Conservation (phyloP, 2,329 filamentous ascomycete species). For the Ceratocystis lukuohia region DNA sequence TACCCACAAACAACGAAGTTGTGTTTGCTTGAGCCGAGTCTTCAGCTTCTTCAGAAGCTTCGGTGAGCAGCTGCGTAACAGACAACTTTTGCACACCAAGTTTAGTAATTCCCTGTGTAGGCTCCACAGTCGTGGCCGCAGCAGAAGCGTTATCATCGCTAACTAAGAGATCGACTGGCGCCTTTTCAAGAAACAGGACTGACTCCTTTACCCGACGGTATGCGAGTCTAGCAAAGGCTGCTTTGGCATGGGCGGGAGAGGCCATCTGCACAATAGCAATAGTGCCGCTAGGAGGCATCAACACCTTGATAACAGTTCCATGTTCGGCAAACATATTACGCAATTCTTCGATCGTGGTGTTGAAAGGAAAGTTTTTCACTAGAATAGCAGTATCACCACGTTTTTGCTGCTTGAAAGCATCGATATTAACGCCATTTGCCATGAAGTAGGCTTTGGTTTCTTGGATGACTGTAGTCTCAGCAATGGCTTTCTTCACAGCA, state of each 20-base stretch:
- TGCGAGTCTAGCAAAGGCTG: slow-evolving; percentile 71
- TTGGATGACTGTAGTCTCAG: slow-evolving; percentile 90
- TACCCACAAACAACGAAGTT: slow-evolving; percentile 82
- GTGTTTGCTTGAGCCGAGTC: slow-evolving; percentile 35
- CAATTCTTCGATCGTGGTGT: slow-evolving; percentile 66
- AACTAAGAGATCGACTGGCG: slow-evolving; percentile 65
- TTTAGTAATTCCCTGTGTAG: slow-evolving; percentile 27
- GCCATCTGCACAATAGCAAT: slow-evolving; percentile 88
- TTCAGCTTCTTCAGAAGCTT: slow-evolving; percentile 39
- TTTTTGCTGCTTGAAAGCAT: slow-evolving; percentile 75
- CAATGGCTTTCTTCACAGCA: slow-evolving; percentile 90
- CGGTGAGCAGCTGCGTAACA: slow-evolving; percentile 50
- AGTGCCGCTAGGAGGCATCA: slow-evolving; percentile 87
- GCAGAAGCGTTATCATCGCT: slow-evolving; percentile 23
- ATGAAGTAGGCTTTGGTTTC: slow-evolving; percentile 89
- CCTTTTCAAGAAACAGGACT: slow-evolving; percentile 86
- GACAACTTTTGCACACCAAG: slow-evolving; percentile 47
- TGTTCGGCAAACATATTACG: slow-evolving; percentile 72
- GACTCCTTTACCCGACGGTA: slow-evolving; percentile 87
- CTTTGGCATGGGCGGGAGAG: slow-evolving; percentile 63
- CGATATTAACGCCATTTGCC: slow-evolving; percentile 76
- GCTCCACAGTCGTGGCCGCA: slow-evolving; percentile 22
- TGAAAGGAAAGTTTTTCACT: slow-evolving; percentile 88
- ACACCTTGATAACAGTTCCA: slow-evolving; percentile 63
- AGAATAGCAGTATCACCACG: slow-evolving; percentile 78